A percentile compares a stretch with the other conserved stretches of the same genome.
These are phyloP conservation scores for Castanopsis chinensis DNA, from an alignment of 306 rosid genomes.

Conservation along the genomic window DNA sequence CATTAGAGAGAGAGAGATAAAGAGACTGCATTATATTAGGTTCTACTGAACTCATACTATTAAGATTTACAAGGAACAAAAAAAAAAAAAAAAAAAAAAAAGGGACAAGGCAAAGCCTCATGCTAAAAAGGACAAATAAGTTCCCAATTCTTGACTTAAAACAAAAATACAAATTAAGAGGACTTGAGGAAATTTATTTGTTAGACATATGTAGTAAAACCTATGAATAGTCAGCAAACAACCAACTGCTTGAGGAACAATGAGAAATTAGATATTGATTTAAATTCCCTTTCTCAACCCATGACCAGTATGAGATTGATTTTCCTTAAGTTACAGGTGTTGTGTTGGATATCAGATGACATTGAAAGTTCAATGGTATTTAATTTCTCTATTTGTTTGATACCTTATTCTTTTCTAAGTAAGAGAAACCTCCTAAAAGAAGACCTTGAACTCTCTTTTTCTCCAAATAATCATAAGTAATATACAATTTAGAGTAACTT, in stretches of 20 bases:
- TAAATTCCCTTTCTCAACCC: no score
- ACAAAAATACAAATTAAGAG: not conserved
- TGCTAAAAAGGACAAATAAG: not conserved
- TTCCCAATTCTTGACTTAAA: not conserved
- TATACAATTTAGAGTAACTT: not conserved
- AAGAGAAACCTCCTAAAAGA: not conserved
- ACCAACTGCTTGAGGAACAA: no score
- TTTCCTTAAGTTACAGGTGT: not conserved
- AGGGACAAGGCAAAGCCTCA: not conserved
- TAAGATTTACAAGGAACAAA: not conserved
- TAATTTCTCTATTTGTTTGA: no score
- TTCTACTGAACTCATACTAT: slow-evolving; percentile 8
- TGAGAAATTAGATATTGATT: no score
- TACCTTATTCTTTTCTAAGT: no score
- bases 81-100: not conserved
- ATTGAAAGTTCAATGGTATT: no score
- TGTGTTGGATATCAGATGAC: not conserved
- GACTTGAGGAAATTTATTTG: not conserved
- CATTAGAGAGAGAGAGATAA: slow-evolving; percentile 13
- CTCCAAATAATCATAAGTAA: not conserved
- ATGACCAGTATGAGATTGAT: no score
- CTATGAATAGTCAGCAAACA: no score
- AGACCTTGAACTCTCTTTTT: not conserved
- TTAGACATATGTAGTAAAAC: not conserved
- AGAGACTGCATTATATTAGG: not conserved